Conservation (phyloP, 805 yeast genomes). For the Aciculoconidium aculeatum region DNA sequence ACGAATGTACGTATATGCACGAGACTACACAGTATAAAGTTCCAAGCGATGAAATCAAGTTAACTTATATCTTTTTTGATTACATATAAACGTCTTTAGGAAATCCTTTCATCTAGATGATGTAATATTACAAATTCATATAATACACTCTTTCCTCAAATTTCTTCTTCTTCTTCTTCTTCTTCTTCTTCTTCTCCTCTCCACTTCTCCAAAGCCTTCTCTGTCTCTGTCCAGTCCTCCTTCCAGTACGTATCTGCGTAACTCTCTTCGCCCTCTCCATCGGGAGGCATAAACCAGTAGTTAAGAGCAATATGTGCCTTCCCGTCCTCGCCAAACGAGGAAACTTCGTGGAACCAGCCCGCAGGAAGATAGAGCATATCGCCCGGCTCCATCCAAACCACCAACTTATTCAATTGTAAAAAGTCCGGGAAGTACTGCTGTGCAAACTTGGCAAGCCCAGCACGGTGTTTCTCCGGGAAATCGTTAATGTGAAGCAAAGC, state of each 20-base stretch:
- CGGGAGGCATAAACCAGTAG: conserved; percentile 73
- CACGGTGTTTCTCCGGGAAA: conserved; percentile 24
- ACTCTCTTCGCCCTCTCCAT: conserved; percentile 26
- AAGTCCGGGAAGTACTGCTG: conserved; percentile 45
- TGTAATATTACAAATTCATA: background rate
- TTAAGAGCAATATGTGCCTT: conserved; percentile 57
- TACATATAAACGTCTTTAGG: too few species aligned
- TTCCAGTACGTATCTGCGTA: conserved; percentile 51
- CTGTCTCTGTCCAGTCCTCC: conserved; percentile 44
- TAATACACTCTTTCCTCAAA: background rate
- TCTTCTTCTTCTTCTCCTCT: conserved; percentile 1
- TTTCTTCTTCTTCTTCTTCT: conserved; percentile 1
- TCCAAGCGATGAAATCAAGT: too few species aligned
- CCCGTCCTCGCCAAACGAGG: conserved; percentile 45
- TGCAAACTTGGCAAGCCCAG: conserved; percentile 29
- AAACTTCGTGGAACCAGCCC: conserved; percentile 82
- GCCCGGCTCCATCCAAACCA: conserved; percentile 52
- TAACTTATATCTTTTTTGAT: too few species aligned
- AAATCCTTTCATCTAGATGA: too few species aligned
- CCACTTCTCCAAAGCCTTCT: conserved; percentile 11
- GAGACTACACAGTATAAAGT: too few species aligned
- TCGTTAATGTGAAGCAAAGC: conserved; percentile 55
- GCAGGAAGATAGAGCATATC: conserved; percentile 67
- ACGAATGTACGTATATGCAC: too few species aligned
- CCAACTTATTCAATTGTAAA: conserved; percentile 32